These are phyloP conservation scores for Aurantiochytrium sp. DNA, from an alignment of 108 stramenopile species.

Conservation along the genomic window DNA sequence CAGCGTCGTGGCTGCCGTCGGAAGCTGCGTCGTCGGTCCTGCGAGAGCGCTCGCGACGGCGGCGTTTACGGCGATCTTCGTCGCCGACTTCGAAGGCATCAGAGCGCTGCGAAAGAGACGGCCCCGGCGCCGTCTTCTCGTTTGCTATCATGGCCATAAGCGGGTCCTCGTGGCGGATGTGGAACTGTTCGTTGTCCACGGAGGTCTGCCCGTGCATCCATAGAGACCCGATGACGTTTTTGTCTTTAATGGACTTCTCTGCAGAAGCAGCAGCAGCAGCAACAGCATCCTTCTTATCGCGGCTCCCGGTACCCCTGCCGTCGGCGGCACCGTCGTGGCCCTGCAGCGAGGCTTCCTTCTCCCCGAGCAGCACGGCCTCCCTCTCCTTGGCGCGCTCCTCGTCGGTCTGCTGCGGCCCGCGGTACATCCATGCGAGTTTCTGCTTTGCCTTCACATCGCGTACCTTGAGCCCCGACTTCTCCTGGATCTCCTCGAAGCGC, in stretches of 20 bases:
- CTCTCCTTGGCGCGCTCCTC: neutral
- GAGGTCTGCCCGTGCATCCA: neutral
- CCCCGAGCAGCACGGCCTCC: neutral
- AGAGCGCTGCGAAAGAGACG: too few species aligned
- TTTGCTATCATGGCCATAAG: neutral
- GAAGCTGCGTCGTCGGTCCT: neutral
- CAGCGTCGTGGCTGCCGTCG: neutral
- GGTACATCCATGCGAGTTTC: constrained; percentile 14
- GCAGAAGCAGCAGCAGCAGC: too few species aligned
- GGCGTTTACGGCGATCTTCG: neutral
- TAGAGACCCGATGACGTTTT: neutral
- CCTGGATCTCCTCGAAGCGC: neutral
- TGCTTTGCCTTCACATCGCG: neutral
- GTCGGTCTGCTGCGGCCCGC: neutral
- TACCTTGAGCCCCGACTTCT: neutral
- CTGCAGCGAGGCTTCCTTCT: neutral
- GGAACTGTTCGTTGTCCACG: neutral
- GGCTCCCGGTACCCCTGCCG: neutral
- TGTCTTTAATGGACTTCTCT: neutral
- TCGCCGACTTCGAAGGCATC: too few species aligned
- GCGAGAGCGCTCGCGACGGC: neutral
- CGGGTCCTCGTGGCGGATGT: neutral
- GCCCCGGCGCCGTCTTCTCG: neutral
- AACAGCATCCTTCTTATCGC: too few species aligned
- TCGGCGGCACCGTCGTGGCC: neutral